Evolutionary conservation across 2,329 filamentous ascomycete genomes (phyloP).

Genomic region (Fusarium nanum): DNA sequence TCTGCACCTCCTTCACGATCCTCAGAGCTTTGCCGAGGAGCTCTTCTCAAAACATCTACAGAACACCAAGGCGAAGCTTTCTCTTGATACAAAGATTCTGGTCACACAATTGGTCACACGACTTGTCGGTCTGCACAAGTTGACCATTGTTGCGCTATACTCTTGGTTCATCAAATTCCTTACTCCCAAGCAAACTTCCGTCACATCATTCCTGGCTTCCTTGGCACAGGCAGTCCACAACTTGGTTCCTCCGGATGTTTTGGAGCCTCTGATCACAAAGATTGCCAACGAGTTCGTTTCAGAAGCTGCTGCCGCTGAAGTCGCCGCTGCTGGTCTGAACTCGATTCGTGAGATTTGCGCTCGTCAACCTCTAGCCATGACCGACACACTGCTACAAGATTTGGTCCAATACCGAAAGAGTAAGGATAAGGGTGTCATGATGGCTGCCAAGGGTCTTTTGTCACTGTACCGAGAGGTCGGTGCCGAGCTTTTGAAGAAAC

Average conservation of each 20-base stretch:
- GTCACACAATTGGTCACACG: conserved; percentile 91
- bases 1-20: conserved; percentile 91
- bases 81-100: conserved; percentile 89
- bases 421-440: conserved; percentile 99
- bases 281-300: conserved; percentile 99
- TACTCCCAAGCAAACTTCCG: conserved; percentile 86
- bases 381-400: conserved; percentile 93
- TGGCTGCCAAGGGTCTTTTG: conserved; percentile 93
- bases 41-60: conserved; percentile 93
- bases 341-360: conserved; percentile 94
- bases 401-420: conserved; percentile 95
- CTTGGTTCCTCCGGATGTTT: conserved; percentile 88
- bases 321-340: conserved; percentile 91
- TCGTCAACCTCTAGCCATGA: conserved; percentile 95
- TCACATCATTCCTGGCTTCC: conserved; percentile 92
- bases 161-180: conserved; percentile 96
- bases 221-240: conserved; percentile 92
- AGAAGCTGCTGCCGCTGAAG: conserved; percentile 90
- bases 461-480: conserved; percentile 92
- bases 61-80: conserved; percentile 84
- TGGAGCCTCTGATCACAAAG: conserved; percentile 92
- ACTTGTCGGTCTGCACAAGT: conserved; percentile 90
- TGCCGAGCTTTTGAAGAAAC: conserved; percentile 87
- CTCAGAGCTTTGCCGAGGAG: conserved; percentile 90
- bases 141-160: conserved; percentile 90